Conservation (phyloP, 169 alveolate species). For the Miamiensis avidus region DNA sequence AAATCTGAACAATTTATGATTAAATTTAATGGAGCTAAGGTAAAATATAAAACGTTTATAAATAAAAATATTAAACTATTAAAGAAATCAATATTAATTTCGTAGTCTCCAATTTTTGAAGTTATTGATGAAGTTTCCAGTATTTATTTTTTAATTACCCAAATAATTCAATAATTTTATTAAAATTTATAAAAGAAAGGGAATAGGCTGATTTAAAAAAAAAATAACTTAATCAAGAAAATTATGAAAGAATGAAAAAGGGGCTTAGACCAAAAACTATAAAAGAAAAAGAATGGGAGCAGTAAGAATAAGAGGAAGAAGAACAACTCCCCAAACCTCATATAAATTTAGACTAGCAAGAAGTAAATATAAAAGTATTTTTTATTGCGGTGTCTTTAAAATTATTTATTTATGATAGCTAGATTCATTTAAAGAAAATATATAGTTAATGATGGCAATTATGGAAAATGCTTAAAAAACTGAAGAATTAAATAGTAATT, state of each 20-base stretch:
- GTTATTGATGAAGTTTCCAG: background rate
- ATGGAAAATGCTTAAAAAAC: background rate
- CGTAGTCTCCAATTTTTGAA: background rate
- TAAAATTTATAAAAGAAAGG: background rate
- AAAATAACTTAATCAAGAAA: no score
- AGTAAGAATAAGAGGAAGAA: background rate
- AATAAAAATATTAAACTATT: background rate
- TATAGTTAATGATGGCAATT: background rate
- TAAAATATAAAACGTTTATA: no score
- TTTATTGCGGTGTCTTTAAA: no score
- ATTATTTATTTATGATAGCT: background rate
- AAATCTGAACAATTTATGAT: slow-evolving; percentile 56
- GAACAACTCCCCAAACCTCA: background rate
- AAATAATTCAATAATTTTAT: no score
- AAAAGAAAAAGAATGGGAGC: no score
- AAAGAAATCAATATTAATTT: no score
- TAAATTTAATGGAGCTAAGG: slow-evolving; percentile 38
- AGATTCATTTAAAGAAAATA: background rate
- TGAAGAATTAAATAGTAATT: background rate
- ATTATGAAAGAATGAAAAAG: background rate
- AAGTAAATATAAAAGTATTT: no score
- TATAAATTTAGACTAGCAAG: no score
- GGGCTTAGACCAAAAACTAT: background rate
- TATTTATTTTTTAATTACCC: no score
- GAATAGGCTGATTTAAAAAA: background rate